Conservation (phyloP, 805 yeast genomes). For the Teunomyces cretensis region DNA sequence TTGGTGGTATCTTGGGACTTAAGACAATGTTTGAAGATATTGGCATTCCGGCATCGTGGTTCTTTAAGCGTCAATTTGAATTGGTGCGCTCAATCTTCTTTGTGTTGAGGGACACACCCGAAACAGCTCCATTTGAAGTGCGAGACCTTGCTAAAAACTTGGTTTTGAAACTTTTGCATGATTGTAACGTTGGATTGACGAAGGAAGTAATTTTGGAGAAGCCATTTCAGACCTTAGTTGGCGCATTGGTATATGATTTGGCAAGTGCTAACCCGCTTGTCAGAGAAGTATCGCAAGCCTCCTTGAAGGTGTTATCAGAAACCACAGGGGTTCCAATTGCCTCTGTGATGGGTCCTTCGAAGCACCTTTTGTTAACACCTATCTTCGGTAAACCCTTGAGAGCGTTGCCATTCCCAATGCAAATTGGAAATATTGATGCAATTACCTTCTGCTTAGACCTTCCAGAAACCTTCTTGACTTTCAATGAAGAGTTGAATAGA, state of each 20-base stretch:
- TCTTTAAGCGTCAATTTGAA: slow-evolving; percentile 77
- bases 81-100: slow-evolving; percentile 83
- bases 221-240: slow-evolving; percentile 76
- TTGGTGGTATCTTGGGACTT: slow-evolving; percentile 88
- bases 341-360: slow-evolving; percentile 77
- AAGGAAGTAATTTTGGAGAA: slow-evolving; percentile 65
- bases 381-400: slow-evolving; percentile 95
- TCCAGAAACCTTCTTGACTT: slow-evolving; percentile 77
- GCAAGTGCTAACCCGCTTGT: slow-evolving; percentile 86
- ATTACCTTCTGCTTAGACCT: slow-evolving; percentile 86
- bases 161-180: slow-evolving; percentile 59
- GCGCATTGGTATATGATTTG: slow-evolving; percentile 89
- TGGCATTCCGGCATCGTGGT: slow-evolving; percentile 68
- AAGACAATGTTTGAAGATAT: slow-evolving; percentile 68
- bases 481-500: slow-evolving; percentile 85
- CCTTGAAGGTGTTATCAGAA: slow-evolving; percentile 66
- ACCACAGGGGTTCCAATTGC: slow-evolving; percentile 69
- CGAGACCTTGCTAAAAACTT: slow-evolving; percentile 68
- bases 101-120: slow-evolving; percentile 85
- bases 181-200: slow-evolving; percentile 61
- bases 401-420: slow-evolving; percentile 98
- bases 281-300: slow-evolving; percentile 75
- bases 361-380: slow-evolving; percentile 80
- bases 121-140: slow-evolving; percentile 82
- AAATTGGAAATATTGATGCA: slow-evolving; percentile 96